phyloP scores from a whole-genome alignment of 768 basidiomycete genomes.

The Termitomyces sp. region DNA sequence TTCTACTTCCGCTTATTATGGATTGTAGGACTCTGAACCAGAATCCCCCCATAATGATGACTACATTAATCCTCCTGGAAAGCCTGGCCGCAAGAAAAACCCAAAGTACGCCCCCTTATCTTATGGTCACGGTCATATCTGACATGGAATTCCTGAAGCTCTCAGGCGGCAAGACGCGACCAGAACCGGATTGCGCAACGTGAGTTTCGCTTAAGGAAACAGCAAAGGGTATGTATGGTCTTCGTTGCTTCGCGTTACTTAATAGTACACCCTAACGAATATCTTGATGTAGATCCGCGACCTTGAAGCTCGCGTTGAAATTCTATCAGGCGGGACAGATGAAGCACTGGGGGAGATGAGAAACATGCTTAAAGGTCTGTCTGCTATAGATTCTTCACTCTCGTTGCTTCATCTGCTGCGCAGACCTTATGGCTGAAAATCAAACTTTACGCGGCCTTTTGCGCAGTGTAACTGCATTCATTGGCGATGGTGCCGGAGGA shows the following conservation, averaged over 20 bases:
- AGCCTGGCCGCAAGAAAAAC: constrained; percentile 85
- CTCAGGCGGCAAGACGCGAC: constrained; percentile 82
- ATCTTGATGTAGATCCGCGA: constrained; percentile 73
- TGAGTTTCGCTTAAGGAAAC: constrained; percentile 89
- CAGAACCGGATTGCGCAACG: constrained; percentile 92
- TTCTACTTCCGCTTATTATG: neutral
- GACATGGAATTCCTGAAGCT: constrained; percentile 39
- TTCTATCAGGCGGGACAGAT: constrained; percentile 89
- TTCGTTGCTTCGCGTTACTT: neutral
- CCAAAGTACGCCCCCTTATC: constrained; percentile 56
- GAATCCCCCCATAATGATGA: constrained; percentile 45
- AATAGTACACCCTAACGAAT: neutral
- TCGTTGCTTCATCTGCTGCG: neutral
- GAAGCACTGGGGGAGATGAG: constrained; percentile 81
- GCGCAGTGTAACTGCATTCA: constrained; percentile 70
- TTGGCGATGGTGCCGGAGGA: constrained; percentile 84
- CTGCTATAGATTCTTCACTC: constrained; percentile 1
- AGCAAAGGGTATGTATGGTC: constrained; percentile 64
- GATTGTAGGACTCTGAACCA: constrained; percentile 57
- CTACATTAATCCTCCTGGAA: constrained; percentile 38
- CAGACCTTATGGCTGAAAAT: constrained; percentile 89
- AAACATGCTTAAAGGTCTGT: constrained; percentile 70
- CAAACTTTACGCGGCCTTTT: constrained; percentile 76
- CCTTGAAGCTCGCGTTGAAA: constrained; percentile 92
- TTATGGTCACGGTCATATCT: neutral